phyloP scores from a whole-genome alignment of 202 grass and related monocot genomes.

The Carex arenaria region DNA sequence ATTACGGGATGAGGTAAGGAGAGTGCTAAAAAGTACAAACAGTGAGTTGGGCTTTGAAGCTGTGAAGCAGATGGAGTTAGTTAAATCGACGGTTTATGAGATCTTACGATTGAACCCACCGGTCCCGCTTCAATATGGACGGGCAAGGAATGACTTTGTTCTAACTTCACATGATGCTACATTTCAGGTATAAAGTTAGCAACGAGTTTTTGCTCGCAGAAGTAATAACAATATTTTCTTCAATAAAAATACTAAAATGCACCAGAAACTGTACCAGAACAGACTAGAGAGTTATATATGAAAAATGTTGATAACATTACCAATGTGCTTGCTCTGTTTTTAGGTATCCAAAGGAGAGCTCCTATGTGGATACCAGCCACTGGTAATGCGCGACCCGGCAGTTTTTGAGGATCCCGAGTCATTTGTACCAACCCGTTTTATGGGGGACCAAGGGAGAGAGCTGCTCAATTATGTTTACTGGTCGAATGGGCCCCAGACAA shows the following conservation, averaged over 20 bases:
- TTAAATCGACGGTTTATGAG: slow-evolving; percentile 70
- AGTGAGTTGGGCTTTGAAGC: slow-evolving; percentile 34
- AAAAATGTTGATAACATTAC: background rate
- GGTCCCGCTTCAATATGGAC: slow-evolving; percentile 72
- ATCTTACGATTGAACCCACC: slow-evolving; percentile 68
- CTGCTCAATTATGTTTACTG: slow-evolving; percentile 70
- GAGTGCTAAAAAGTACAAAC: slow-evolving; percentile 13
- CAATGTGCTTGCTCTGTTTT: slow-evolving; percentile 15
- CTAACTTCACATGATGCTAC: slow-evolving; percentile 44
- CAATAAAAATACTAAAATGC: background rate
- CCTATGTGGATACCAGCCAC: slow-evolving; percentile 84
- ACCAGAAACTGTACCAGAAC: background rate
- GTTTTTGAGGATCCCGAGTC: slow-evolving; percentile 66
- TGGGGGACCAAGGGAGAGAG: slow-evolving; percentile 36
- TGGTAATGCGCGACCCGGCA: slow-evolving; percentile 62
- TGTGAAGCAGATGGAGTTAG: slow-evolving; percentile 56
- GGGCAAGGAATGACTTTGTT: slow-evolving; percentile 57
- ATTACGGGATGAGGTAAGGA: slow-evolving; percentile 47
- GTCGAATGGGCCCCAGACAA: slow-evolving; percentile 79
- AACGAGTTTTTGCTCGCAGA: background rate
- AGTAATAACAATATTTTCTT: background rate
- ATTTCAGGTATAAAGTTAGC: slow-evolving; percentile 15
- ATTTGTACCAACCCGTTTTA: slow-evolving; percentile 56
- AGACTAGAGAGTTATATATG: background rate
- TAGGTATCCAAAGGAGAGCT: slow-evolving; percentile 53